These are phyloP conservation scores for Cylindrodendrum hubeiense DNA, from an alignment of 2,329 filamentous ascomycete species.

Conservation along the genomic window DNA sequence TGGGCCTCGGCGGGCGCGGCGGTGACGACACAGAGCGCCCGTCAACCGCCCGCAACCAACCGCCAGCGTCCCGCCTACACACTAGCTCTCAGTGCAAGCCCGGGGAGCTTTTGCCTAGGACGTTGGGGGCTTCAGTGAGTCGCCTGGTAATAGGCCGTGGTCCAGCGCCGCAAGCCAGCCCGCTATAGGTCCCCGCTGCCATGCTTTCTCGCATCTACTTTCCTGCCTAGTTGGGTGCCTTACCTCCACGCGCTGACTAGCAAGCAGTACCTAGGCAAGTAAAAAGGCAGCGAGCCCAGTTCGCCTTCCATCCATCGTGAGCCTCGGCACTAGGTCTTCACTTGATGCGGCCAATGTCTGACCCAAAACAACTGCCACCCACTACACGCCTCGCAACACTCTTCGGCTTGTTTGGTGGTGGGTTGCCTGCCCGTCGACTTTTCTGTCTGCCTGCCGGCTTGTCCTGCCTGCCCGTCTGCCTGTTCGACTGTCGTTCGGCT, in stretches of 20 bases:
- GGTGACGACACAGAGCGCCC: conserved; percentile 39
- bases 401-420: neutral
- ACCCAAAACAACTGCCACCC: conserved; percentile 3
- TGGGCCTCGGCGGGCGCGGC: conserved; percentile 30
- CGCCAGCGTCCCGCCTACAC: neutral
- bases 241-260: neutral
- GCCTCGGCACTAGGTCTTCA: conserved; percentile 1
- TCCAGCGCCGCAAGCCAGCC: neutral
- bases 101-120: neutral
- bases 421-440: neutral
- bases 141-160: conserved; percentile 11
- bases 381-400: neutral
- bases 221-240: conserved; percentile 16
- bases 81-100: conserved; percentile 2
- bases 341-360: neutral
- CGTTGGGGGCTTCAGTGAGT: conserved; percentile 7
- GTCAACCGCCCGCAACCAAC: neutral
- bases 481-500: neutral
- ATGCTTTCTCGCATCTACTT: neutral
- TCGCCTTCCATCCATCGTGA: conserved; percentile 8
- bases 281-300: neutral
- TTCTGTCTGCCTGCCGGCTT: neutral
- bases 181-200: neutral
- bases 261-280: neutral
- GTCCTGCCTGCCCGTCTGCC: neutral